These are phyloP conservation scores for Penicillium sclerotigenum DNA, from an alignment of 2,329 filamentous ascomycete genomes.

Conservation along the genomic window DNA sequence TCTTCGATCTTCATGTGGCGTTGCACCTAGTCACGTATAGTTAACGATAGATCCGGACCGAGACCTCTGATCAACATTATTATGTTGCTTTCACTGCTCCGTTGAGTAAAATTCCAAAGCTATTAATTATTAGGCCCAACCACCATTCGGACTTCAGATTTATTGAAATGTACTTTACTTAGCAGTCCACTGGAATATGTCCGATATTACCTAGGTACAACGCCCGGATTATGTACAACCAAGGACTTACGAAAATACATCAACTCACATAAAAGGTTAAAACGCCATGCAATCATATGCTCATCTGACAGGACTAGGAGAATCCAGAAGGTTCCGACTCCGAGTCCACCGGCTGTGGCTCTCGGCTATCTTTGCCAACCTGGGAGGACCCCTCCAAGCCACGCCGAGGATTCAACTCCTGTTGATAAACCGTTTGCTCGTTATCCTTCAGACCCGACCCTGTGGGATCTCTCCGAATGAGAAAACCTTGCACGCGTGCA, in stretches of 20 bases:
- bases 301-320: neutral
- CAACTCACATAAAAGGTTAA: neutral
- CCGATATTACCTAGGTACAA: neutral
- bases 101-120: neutral
- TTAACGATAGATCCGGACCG: neutral
- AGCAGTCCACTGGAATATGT: neutral
- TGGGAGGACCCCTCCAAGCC: neutral
- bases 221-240: neutral
- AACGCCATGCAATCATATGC: neutral
- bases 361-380: neutral
- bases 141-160: neutral
- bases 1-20: neutral
- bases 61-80: neutral
- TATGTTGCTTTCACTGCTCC: neutral
- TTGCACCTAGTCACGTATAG: neutral
- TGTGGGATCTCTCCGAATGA: constrained; percentile 66
- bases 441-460: constrained; percentile 46
- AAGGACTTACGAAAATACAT: neutral
- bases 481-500: constrained; percentile 71
- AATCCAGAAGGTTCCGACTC: neutral
- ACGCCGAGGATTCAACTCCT: constrained; percentile 27
- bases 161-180: neutral
- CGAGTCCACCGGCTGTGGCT: neutral
- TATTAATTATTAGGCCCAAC: neutral
- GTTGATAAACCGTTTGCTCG: constrained; percentile 42